Conservation (phyloP, 1,284 basidiomycete species). For the Ganoderma boninense region DNA sequence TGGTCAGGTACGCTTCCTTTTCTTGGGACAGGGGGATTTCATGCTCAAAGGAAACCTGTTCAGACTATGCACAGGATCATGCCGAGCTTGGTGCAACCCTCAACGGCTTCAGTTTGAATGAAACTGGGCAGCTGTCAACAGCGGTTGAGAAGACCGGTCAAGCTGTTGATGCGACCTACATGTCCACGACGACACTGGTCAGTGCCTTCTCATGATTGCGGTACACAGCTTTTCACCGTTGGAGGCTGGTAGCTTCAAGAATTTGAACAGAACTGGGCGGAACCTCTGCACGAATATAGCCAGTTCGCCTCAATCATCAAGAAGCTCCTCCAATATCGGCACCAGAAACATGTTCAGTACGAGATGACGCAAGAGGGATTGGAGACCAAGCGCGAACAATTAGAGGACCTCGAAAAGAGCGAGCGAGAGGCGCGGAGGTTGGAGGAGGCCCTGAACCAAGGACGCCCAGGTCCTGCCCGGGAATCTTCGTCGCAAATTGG, state of each 20-base stretch:
- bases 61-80: slow-evolving; percentile 90
- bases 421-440: slow-evolving; percentile 92
- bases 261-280: slow-evolving; percentile 92
- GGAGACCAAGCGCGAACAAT: slow-evolving; percentile 85
- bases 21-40: no score
- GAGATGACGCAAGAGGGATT: slow-evolving; percentile 96
- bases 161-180: slow-evolving; percentile 93
- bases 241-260: slow-evolving; percentile 76
- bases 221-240: slow-evolving; percentile 6
- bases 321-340: slow-evolving; percentile 92
- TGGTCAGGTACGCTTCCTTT: slow-evolving; percentile 78
- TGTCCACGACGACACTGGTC: slow-evolving; percentile 90
- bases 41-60: background rate
- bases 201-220: slow-evolving; percentile 38
- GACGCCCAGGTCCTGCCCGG: slow-evolving; percentile 47
- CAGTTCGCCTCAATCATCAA: slow-evolving; percentile 97
- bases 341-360: slow-evolving; percentile 98
- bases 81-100: slow-evolving; percentile 94
- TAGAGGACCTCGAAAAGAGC: slow-evolving; percentile 92
- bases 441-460: slow-evolving; percentile 83
- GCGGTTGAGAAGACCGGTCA: slow-evolving; percentile 95
- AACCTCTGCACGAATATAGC: slow-evolving; percentile 95
- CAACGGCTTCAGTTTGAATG: slow-evolving; percentile 95
- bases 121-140: slow-evolving; percentile 73
- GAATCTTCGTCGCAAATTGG: slow-evolving; percentile 24